phyloP scores from a whole-genome alignment of 2,329 filamentous ascomycete genomes.

The Geosmithia putterillii region DNA sequence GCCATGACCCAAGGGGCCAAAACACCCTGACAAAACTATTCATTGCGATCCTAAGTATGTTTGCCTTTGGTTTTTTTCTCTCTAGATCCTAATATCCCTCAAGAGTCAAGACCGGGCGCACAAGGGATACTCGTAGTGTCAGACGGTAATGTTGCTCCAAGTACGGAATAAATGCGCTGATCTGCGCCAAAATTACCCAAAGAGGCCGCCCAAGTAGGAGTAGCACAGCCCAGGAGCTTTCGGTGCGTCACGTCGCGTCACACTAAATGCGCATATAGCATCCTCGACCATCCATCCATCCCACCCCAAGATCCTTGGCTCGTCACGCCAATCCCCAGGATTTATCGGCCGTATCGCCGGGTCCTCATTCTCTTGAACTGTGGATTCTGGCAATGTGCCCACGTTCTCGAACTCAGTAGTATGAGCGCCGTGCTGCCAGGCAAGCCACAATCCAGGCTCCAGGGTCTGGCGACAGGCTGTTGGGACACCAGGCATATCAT shows the following conservation, averaged over 20 bases:
- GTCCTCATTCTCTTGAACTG: background rate
- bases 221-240: background rate
- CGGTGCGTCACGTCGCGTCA: conserved; percentile 3
- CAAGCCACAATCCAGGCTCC: conserved; percentile 64
- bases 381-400: conserved; percentile 2
- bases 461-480: conserved; percentile 61
- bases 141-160: no score
- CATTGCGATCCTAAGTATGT: no score
- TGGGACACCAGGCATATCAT: conserved; percentile 64
- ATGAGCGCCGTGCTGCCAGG: conserved; percentile 75
- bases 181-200: background rate
- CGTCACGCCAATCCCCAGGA: background rate
- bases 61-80: no score
- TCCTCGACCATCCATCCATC: background rate
- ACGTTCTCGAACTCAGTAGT: conserved; percentile 22
- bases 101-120: no score
- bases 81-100: no score
- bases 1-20: background rate
- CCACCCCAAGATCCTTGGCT: background rate
- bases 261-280: background rate
- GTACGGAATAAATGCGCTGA: background rate
- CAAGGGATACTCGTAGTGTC: background rate
- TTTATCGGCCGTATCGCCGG: background rate
- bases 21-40: background rate
- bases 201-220: background rate